phyloP scores from a whole-genome alignment of 768 basidiomycete species.

The Trametes sanguinea region DNA sequence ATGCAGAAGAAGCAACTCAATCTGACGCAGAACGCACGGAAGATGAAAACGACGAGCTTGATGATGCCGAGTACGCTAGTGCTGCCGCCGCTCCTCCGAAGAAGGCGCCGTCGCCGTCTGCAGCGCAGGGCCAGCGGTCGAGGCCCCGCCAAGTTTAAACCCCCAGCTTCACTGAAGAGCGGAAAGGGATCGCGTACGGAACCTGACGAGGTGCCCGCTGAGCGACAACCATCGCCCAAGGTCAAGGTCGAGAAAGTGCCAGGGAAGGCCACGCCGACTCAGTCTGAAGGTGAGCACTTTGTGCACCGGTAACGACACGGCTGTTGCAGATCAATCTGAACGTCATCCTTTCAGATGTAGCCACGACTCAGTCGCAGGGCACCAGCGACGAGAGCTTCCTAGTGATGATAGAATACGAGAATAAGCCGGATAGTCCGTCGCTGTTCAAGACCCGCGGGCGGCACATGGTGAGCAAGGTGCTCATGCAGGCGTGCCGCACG shows the following conservation, averaged over 20 bases:
- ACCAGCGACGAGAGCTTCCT: constrained; percentile 24
- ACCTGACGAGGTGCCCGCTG: constrained; percentile 1
- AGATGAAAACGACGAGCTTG: constrained; percentile 12
- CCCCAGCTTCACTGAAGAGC: background rate
- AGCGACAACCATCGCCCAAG: background rate
- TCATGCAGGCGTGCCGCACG: constrained; percentile 43
- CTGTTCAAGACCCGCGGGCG: constrained; percentile 47
- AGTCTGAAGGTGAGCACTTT: background rate
- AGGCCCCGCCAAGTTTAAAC: background rate
- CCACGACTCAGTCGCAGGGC: background rate
- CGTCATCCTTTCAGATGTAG: background rate
- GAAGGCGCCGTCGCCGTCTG: background rate
- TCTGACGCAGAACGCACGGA: background rate
- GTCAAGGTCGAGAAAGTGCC: constrained; percentile 12
- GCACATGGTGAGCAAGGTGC: constrained; percentile 44
- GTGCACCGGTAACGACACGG: background rate
- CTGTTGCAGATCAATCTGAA: background rate
- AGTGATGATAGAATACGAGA: constrained; percentile 23
- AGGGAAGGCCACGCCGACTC: background rate
- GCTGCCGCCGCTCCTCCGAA: background rate
- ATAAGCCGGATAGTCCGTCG: constrained; percentile 21
- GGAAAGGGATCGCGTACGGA: constrained; percentile 6
- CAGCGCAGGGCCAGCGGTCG: background rate
- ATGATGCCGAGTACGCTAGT: constrained; percentile 7
- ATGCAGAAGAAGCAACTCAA: background rate